A percentile compares a stretch with the other conserved stretches of the same genome.
phyloP scores from a whole-genome alignment of 805 yeast genomes.

The Myxozyma nipponensis region DNA sequence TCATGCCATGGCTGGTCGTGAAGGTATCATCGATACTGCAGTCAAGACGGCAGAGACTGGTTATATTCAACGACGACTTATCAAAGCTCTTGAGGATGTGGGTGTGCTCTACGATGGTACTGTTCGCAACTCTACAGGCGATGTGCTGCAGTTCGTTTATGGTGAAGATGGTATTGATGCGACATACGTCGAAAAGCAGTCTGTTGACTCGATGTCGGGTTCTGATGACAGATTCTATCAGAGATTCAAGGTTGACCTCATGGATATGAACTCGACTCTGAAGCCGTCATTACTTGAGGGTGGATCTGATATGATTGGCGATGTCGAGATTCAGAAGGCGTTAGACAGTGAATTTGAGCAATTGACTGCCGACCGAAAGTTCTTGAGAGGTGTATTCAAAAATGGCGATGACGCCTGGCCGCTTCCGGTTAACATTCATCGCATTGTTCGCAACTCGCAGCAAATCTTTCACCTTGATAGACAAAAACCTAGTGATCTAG shows the following conservation, averaged over 20 bases:
- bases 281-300: slow-evolving; percentile 76
- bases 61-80: slow-evolving; percentile 95
- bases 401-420: slow-evolving; percentile 98
- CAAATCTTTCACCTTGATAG: slow-evolving; percentile 94
- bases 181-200: slow-evolving; percentile 94
- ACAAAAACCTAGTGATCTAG: slow-evolving; percentile 82
- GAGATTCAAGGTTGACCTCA: slow-evolving; percentile 80
- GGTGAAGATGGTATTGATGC: slow-evolving; percentile 99
- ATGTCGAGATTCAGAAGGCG: slow-evolving; percentile 70
- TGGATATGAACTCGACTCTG: slow-evolving; percentile 59
- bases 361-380: slow-evolving; percentile 68
- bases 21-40: slow-evolving; percentile 98
- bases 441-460: slow-evolving; percentile 95
- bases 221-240: slow-evolving; percentile 77
- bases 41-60: slow-evolving; percentile 99
- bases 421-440: slow-evolving; percentile 92
- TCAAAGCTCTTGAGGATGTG: slow-evolving; percentile 93
- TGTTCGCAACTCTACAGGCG: slow-evolving; percentile 95
- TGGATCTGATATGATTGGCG: slow-evolving; percentile 88
- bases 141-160: slow-evolving; percentile 88
- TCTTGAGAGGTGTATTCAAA: slow-evolving; percentile 78
- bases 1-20: slow-evolving; percentile 99
- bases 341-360: slow-evolving; percentile 84
- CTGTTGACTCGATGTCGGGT: slow-evolving; percentile 93
- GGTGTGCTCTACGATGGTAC: slow-evolving; percentile 99